Evolutionary conservation across 2,329 filamentous ascomycete genomes (phyloP), one percentile per base, ranked within the genome.

Genomic region (Paraconiothyrium brasiliense): DNA sequence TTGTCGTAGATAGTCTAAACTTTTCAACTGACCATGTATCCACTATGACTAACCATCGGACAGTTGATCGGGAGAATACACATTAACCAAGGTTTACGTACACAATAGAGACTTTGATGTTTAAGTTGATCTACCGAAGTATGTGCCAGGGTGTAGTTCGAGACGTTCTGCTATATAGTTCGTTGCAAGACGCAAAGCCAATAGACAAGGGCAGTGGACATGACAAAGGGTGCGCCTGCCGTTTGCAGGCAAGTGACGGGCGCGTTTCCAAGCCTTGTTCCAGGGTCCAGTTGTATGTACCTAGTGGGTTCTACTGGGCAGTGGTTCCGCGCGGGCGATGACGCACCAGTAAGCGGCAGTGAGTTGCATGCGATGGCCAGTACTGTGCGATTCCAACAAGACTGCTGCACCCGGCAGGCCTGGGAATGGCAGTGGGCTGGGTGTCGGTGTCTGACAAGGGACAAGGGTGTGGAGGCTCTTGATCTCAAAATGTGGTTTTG

Each of bases 231-330:
- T 48, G 30, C n/a, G 46, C 46, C 46, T 49, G 54, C 54, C 34
- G n/a, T 49, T 57, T 57, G 43, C 44, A 44, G 54, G 27, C 44
- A 57, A 57, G 54, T 49, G 44, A 55, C 20, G 20, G 22, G 24
- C 27, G 30, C 43, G 32, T 48, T 24, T 27, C n/a, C 44, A 48
- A 49, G 54, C 46, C 30, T 8, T 49, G 24, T 57, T 46, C 44
- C 32, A 57, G 43, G 43, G 54, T 32, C 54, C 22, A n/a, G 16
- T 41, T 20, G 39, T n/a, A n/a, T n/a, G 14, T 41, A 16, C 10
- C n/a, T 4, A 16, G 39, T 8, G 16, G 16, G 39, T 7, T 20
- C n/a, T 41, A 55, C 14, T 43, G 51, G 22, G 14, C 24, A 51
- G 14, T 44, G 37, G 24, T 32, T 55, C 46, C 20, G 39, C 46